Percentiles rank a stretch among this genome's conserved stretches.
Conservation (phyloP, 371 early-diverging fungal genomes). For the Circinella umbellata region DNA sequence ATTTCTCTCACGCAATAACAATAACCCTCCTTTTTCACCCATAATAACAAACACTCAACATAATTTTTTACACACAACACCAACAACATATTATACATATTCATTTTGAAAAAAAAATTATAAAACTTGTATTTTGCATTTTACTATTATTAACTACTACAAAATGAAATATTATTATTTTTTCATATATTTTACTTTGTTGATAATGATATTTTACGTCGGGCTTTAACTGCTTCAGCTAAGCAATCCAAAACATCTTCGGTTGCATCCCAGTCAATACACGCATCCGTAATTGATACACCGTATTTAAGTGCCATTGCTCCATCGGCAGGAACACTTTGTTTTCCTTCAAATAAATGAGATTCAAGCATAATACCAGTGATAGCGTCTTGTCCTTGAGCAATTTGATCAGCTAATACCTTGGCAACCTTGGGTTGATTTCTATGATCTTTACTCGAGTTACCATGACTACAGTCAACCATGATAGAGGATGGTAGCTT, state of each 20-base stretch:
- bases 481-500: slow-evolving; percentile 61
- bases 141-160: not conserved
- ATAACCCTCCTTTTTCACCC: not conserved
- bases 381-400: slow-evolving; percentile 72
- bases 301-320: slow-evolving; percentile 76
- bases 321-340: slow-evolving; percentile 75
- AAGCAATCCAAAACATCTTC: slow-evolving; percentile 70
- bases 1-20: too few relatives aligned
- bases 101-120: not conserved
- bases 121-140: slow-evolving; percentile 8
- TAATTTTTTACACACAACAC: not conserved
- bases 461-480: slow-evolving; percentile 89
- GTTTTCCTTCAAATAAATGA: slow-evolving; percentile 85
- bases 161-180: not conserved
- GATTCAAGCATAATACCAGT: slow-evolving; percentile 96
- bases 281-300: slow-evolving; percentile 86
- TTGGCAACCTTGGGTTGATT: slow-evolving; percentile 72
- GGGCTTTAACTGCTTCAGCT: slow-evolving; percentile 66
- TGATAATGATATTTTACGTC: slow-evolving; percentile 12
- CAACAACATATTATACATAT: not conserved
- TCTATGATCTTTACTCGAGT: slow-evolving; percentile 75
- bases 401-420: slow-evolving; percentile 61
- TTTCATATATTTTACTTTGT: not conserved
- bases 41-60: not conserved
- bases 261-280: slow-evolving; percentile 82